phyloP scores from a whole-genome alignment of 164 flowering plant genomes.

The Macadamia tetraphylla region DNA sequence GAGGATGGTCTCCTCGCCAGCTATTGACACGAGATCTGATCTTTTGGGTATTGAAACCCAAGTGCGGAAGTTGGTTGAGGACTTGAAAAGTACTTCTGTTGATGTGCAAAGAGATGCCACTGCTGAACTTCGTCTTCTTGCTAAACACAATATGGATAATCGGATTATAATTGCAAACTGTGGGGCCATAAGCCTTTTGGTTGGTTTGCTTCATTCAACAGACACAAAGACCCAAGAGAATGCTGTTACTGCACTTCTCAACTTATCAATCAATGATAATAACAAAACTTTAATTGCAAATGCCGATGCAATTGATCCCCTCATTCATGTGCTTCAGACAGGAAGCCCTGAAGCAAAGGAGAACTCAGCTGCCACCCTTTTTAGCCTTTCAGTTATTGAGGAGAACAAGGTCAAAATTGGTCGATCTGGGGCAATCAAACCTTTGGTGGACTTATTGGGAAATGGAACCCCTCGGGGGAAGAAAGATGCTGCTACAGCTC shows the following conservation, averaged over 20 bases:
- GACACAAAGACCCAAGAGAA: conserved; percentile 61
- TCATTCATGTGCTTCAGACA: conserved; percentile 72
- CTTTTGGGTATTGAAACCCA: conserved; percentile 60
- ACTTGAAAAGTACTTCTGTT: conserved; percentile 42
- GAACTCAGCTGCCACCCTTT: conserved; percentile 89
- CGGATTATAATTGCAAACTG: conserved; percentile 72
- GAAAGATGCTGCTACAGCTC: conserved; percentile 91
- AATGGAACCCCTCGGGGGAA: conserved; percentile 86
- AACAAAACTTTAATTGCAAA: conserved; percentile 72
- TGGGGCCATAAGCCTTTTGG: conserved; percentile 62
- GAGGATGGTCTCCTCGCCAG: conserved; percentile 55
- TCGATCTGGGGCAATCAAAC: conserved; percentile 71
- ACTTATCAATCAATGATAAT: conserved; percentile 83
- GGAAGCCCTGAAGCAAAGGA: conserved; percentile 83
- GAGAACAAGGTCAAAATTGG: conserved; percentile 77
- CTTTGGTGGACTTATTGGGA: conserved; percentile 77
- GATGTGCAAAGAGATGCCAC: conserved; percentile 62
- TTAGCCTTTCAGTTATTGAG: conserved; percentile 77
- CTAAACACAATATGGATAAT: conserved; percentile 77
- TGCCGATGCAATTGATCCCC: conserved; percentile 73
- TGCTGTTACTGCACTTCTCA: conserved; percentile 85
- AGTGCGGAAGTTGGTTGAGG: conserved; percentile 61
- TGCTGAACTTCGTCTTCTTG: conserved; percentile 53
- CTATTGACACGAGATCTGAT: conserved; percentile 54
- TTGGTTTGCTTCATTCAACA: conserved; percentile 51